These are phyloP conservation scores for Eimeria acervulina DNA, from an alignment of 169 alveolate species.

Conservation along the genomic window DNA sequence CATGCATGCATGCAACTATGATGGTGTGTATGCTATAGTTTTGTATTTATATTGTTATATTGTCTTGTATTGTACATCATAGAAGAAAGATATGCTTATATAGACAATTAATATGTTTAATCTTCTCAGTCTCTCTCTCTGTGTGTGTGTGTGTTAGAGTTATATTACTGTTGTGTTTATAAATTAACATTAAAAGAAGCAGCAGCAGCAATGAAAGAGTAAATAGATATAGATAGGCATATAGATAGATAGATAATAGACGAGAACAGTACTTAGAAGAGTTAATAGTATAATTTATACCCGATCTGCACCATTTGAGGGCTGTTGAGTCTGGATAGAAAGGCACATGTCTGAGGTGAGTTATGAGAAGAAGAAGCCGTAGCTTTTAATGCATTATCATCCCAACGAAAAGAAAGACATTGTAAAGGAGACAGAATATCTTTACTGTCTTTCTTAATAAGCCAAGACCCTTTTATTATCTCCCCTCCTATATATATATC, in stretches of 20 bases:
- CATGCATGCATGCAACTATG: not conserved
- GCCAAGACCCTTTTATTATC: conserved; percentile 62
- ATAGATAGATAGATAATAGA: too few species aligned
- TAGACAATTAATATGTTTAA: too few species aligned
- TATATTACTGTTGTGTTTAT: too few species aligned
- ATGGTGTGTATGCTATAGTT: conserved; percentile 15
- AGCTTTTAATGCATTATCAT: conserved; percentile 30
- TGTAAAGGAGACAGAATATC: not conserved
- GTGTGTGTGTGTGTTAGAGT: too few species aligned
- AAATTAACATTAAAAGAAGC: too few species aligned
- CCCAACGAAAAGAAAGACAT: not conserved
- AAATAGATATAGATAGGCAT: too few species aligned
- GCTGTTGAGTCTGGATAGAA: not conserved
- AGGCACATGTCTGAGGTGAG: not conserved
- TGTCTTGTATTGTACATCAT: too few species aligned
- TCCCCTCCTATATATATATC: conserved; percentile 74
- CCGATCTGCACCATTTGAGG: conserved; percentile 46
- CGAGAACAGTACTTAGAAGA: too few species aligned
- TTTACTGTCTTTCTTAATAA: not conserved
- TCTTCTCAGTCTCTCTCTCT: too few species aligned
- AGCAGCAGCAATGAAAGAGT: too few species aligned
- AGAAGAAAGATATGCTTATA: too few species aligned
- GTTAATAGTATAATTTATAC: too few species aligned
- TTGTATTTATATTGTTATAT: not conserved
- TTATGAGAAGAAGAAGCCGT: conserved; percentile 68